Evolutionary conservation across 129 eudicot genomes (phyloP), one percentile per base, ranked within the genome.

Genomic region (Mikania micrantha): DNA sequence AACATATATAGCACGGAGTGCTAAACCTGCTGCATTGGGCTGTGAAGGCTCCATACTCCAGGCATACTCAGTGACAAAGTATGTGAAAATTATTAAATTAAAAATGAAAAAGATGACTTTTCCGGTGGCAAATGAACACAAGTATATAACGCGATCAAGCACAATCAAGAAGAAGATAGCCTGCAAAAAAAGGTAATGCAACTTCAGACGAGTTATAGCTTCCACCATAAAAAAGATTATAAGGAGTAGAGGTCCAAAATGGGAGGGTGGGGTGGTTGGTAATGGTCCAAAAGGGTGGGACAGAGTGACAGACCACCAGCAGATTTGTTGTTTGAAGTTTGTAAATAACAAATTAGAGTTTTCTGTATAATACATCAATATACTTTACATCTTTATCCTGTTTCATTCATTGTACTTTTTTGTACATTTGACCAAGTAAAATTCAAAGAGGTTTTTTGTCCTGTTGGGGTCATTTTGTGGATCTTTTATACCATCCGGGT

Each of bases 161-260:
- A 94, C 95, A 71, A 94, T 94, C 85, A 94, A 81, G 90, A 90
- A 94, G 86, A 94, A 94, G 75, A 94, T 94, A 50, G 81, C 81
- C 99, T 94, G 97, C 96, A 86, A 12, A 75, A 75, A 54, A 67
- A 25, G 57, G n/a, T 3, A 32, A 57, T 38, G 13, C 17, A 45
- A 62, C 32, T 64, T 47, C 36, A 22, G 44, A 31, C 19, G 48
- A 42, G 71, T 56, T 64, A 54, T 75, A 45, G 54, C 32, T 68
- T 44, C 41, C 29, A 60, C 60, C 34, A 5, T 67, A 40, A 53
- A 36, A 58, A 22, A 32, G 5, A 64, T 10, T 9, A 67, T 17
- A 67, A 17, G 12, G 48, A 2, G 24, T 50, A 19, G 62, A 67
- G 20, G 5, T 7, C 44, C 6, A 12, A 67, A 45, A 32, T 20